Conservation (phyloP, 2,329 filamentous ascomycete genomes). For the Colletotrichum liaoningense region DNA sequence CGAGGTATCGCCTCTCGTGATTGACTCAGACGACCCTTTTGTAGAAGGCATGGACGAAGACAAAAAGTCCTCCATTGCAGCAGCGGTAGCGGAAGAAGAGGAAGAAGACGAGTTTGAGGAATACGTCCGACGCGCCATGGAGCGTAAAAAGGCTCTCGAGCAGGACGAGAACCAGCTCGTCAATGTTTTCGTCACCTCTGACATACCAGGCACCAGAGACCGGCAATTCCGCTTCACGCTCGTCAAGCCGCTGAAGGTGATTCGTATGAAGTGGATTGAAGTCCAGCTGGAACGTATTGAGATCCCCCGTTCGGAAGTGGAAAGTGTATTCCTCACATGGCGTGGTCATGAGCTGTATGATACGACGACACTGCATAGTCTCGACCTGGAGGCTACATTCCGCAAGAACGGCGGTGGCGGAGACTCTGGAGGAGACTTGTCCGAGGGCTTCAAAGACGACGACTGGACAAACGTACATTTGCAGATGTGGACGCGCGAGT, state of each 20-base stretch:
- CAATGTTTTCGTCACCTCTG: slow-evolving; percentile 67
- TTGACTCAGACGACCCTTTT: slow-evolving; percentile 41
- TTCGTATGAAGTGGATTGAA: slow-evolving; percentile 77
- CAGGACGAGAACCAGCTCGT: slow-evolving; percentile 38
- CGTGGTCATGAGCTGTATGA: slow-evolving; percentile 78
- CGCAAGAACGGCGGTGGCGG: slow-evolving; percentile 50
- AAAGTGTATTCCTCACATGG: slow-evolving; percentile 82
- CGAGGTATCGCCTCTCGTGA: slow-evolving; percentile 34
- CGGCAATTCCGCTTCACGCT: slow-evolving; percentile 72
- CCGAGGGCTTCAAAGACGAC: slow-evolving; percentile 56
- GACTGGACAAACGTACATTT: slow-evolving; percentile 74
- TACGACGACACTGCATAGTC: slow-evolving; percentile 76
- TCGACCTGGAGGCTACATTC: slow-evolving; percentile 65
- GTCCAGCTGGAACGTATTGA: slow-evolving; percentile 60
- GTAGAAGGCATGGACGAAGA: slow-evolving; percentile 20
- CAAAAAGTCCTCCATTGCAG: slow-evolving; percentile 13
- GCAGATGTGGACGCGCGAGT: slow-evolving; percentile 79
- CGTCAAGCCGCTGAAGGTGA: slow-evolving; percentile 73
- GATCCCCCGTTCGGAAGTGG: slow-evolving; percentile 54
- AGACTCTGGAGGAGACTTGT: slow-evolving; percentile 31
- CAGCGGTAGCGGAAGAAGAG: slow-evolving; percentile 34
- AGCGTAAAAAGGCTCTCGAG: slow-evolving; percentile 38
- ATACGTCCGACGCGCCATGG: slow-evolving; percentile 57
- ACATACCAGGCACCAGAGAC: slow-evolving; percentile 68
- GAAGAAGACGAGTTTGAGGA: slow-evolving; percentile 57